phyloP scores from a whole-genome alignment of 805 yeast genomes.

The Candida silvicultrix region DNA sequence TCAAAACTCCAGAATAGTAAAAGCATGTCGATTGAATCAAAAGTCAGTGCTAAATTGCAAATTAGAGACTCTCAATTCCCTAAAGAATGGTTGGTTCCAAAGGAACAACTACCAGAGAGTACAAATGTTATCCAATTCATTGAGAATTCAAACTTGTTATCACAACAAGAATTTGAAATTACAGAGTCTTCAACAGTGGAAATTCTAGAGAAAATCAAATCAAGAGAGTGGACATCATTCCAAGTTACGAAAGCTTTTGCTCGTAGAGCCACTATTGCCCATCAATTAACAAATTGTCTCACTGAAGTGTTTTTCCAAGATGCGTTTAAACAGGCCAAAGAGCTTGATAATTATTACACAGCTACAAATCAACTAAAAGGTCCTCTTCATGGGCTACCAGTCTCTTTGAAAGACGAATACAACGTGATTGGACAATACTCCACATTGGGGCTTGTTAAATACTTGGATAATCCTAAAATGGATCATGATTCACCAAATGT shows the following conservation, averaged over 20 bases:
- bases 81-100: conserved; percentile 34
- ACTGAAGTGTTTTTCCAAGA: conserved; percentile 41
- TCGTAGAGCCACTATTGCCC: conserved; percentile 53
- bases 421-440: conserved; percentile 40
- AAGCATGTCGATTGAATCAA: not conserved
- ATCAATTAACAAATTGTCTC: conserved; percentile 39
- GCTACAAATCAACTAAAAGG: conserved; percentile 46
- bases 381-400: conserved; percentile 63
- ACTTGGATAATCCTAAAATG: conserved; percentile 28
- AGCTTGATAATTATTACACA: conserved; percentile 43
- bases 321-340: conserved; percentile 50
- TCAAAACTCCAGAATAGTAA: too few relatives aligned
- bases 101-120: conserved; percentile 10
- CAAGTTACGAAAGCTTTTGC: conserved; percentile 49
- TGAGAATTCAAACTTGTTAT: conserved; percentile 27
- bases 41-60: not conserved
- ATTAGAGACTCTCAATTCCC: conserved; percentile 36
- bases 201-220: conserved; percentile 23
- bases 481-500: conserved; percentile 35
- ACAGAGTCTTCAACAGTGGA: conserved; percentile 14
- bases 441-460: conserved; percentile 42
- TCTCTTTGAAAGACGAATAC: conserved; percentile 45
- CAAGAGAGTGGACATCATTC: conserved; percentile 31
- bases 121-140: conserved; percentile 36
- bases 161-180: conserved; percentile 29